Conservation (phyloP, 1,284 basidiomycete species). For the Pseudozyma thailandica region DNA sequence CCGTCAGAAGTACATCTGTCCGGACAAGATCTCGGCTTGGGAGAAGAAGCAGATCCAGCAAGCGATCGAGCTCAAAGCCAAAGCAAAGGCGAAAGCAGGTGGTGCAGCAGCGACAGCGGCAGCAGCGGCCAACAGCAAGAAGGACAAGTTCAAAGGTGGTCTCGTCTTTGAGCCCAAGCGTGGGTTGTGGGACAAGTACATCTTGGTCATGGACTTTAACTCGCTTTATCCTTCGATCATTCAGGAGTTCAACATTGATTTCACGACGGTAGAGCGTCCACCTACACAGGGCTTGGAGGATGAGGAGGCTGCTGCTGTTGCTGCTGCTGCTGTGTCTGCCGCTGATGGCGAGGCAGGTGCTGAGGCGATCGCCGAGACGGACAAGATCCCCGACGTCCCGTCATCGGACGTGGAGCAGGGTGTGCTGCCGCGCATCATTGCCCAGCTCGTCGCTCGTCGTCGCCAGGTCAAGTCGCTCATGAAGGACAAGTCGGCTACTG, state of each 20-base stretch:
- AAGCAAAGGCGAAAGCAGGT: constrained; percentile 37
- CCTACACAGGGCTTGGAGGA: constrained; percentile 71
- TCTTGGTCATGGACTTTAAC: constrained; percentile 99
- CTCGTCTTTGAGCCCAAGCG: constrained; percentile 96
- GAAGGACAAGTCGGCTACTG: constrained; percentile 85
- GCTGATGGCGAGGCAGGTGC: constrained; percentile 23
- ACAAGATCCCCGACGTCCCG: constrained; percentile 89
- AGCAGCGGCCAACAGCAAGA: constrained; percentile 75
- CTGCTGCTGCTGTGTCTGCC: constrained; percentile 2
- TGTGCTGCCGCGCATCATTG: constrained; percentile 93
- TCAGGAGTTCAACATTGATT: constrained; percentile 99
- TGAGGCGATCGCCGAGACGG: constrained; percentile 60
- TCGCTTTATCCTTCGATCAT: constrained; percentile 99
- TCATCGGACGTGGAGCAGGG: constrained; percentile 80
- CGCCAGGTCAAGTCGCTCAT: constrained; percentile 91
- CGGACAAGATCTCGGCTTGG: constrained; percentile 87
- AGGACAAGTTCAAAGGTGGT: constrained; percentile 98
- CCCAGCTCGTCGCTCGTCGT: constrained; percentile 88
- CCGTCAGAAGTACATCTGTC: constrained; percentile 92
- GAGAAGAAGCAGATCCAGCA: constrained; percentile 63
- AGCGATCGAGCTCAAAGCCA: constrained; percentile 48
- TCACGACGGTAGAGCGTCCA: constrained; percentile 86
- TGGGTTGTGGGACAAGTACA: constrained; percentile 94
- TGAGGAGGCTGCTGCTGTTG: constrained; percentile 10
- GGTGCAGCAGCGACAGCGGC: constrained; percentile 28